Evolutionary conservation across 495 filamentous ascomycete species (phyloP), one percentile per base, ranked within the genome.

Genomic region (Rhypophila decipiens): DNA sequence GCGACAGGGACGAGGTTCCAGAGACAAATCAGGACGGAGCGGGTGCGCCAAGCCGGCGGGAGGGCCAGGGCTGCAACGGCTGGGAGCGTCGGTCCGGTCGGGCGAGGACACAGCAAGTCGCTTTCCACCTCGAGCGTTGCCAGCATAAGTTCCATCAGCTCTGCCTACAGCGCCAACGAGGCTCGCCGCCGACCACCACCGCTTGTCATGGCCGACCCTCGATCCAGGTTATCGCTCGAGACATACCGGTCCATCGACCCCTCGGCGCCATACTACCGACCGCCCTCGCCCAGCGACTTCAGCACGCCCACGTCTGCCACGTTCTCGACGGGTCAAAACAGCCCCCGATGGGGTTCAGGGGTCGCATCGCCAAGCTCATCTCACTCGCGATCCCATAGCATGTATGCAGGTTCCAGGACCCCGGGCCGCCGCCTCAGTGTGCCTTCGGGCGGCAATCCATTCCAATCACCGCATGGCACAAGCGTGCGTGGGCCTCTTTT

Each of bases 1-100:
- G 94, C 94, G 34, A 95, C 90, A 4, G 88, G 91, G 15, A 94
- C 90, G 21, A 73, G 91, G 19, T 97, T 96, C 60, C 91, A 96
- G 61, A 78, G 94, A 52, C 94, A 97, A 68, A 88, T 95, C 42
- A 79, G 91, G 46, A 95, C 90, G 2, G 75, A 79, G 46, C 58
- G 74, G 39, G 73, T 95, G 24, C 79, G 90, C 31, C 85, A 86
- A 27, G 76, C 82, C 0, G 82, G 75, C 23, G 78, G 77, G 39
- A 76, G 90, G 40, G 80, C 86, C 15, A 76, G 90, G 43, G 84
- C 88, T 22, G 79, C 84, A 9, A 96, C 90, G 4, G 77, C 74
- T 65, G 86, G 67, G 60, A 85, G 64, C 42, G 61, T 68, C 31
- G 79, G 79, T 8, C 75, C 81, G 11, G 82, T 81, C 44, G 78